A percentile compares a stretch with the other conserved stretches of the same genome.
Evolutionary conservation across 1,284 basidiomycete genomes (phyloP).

Genomic region (Binderoboletus segoi): DNA sequence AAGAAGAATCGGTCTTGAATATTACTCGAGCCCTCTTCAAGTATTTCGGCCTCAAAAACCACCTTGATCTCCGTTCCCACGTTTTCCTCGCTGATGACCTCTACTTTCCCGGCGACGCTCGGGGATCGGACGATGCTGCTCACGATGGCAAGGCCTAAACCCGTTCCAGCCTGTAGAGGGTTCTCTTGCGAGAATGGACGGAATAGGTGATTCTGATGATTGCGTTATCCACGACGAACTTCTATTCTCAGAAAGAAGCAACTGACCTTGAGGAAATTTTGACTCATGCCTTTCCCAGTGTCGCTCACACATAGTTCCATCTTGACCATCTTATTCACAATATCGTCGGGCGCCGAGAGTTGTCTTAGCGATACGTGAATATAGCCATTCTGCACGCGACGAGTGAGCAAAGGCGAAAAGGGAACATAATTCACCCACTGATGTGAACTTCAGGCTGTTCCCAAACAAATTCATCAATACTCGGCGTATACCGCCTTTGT

Average conservation of each 20-base stretch:
- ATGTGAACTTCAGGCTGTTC: constrained; percentile 93
- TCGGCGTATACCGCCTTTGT: constrained; percentile 90
- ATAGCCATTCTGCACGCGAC: constrained; percentile 67
- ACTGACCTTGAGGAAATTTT: constrained; percentile 79
- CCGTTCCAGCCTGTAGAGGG: constrained; percentile 89
- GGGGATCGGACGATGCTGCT: constrained; percentile 90
- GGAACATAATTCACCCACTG: constrained; percentile 44
- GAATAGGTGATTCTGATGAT: constrained; percentile 83
- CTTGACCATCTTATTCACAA: constrained; percentile 61
- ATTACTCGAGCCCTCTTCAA: constrained; percentile 44
- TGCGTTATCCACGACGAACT: constrained; percentile 15
- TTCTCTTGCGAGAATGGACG: constrained; percentile 97
- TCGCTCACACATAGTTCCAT: constrained; percentile 88
- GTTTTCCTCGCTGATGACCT: constrained; percentile 87
- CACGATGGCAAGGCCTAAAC: constrained; percentile 95
- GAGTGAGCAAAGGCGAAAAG: constrained; percentile 12
- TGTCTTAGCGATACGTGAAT: constrained; percentile 86
- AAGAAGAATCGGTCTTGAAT: constrained; percentile 50
- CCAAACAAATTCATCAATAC: constrained; percentile 96
- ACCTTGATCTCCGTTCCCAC: constrained; percentile 94
- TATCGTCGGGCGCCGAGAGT: constrained; percentile 56
- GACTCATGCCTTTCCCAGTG: constrained; percentile 91
- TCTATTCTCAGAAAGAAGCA: background rate
- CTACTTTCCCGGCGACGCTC: constrained; percentile 85
- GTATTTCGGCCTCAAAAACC: constrained; percentile 76